phyloP scores from a whole-genome alignment of 768 basidiomycete species.

The Boletus rubroflammeus region DNA sequence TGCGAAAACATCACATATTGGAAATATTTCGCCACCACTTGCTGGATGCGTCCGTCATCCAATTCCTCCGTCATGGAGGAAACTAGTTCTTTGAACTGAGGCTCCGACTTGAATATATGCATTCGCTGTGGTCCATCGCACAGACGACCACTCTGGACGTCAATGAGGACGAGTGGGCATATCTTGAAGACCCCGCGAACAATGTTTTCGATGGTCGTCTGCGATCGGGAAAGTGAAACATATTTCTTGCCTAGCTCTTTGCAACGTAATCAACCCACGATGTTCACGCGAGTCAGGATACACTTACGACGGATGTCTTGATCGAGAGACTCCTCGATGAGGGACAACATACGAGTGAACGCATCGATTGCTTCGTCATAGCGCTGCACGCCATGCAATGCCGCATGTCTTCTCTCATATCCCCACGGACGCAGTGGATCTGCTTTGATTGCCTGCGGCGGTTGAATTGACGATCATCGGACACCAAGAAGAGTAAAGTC shows the following conservation, averaged over 20 bases:
- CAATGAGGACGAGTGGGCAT: not conserved
- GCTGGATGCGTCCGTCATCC: constrained; percentile 1
- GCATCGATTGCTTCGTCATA: constrained; percentile 1
- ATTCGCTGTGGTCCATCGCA: not conserved
- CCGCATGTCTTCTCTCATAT: constrained; percentile 1
- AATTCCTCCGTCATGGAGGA: constrained; percentile 6
- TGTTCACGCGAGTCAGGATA: too few species aligned
- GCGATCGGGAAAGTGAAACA: not conserved
- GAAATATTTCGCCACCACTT: not conserved
- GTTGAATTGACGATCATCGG: not conserved
- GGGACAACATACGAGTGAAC: not conserved
- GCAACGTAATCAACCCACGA: not conserved
- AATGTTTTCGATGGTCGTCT: too few species aligned
- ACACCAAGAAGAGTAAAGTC: not conserved
- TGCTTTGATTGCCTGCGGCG: not conserved
- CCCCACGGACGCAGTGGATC: not conserved
- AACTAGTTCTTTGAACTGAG: not conserved
- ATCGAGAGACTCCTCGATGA: not conserved
- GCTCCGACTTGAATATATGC: not conserved
- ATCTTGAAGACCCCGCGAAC: not conserved
- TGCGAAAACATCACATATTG: not conserved
- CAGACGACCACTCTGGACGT: not conserved
- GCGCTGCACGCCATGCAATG: not conserved
- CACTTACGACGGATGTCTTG: not conserved
- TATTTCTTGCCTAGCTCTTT: not conserved